Evolutionary conservation across 192 early-diverging fungal species (phyloP).

Genomic region (Coemansia guatemalensis): DNA sequence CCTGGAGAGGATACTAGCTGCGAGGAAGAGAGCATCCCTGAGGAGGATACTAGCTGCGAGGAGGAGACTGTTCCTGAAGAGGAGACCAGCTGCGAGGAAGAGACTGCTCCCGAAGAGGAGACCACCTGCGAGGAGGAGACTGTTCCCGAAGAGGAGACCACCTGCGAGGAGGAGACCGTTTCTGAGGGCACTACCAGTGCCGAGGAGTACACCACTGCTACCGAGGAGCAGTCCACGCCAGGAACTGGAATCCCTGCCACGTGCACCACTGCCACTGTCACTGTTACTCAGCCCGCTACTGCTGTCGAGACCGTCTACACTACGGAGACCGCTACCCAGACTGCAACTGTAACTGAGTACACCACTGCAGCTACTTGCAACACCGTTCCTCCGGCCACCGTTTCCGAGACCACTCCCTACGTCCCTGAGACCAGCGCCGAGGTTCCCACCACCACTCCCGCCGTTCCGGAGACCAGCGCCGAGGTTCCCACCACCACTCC

Average conservation of each 20-base stretch:
- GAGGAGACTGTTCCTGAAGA: neutral
- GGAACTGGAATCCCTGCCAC: constrained; percentile 11
- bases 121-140: constrained; percentile 12
- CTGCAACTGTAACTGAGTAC: constrained; percentile 28
- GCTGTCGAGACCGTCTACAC: constrained; percentile 27
- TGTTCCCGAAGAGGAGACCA: constrained; percentile 8
- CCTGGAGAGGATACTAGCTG: constrained; percentile 7
- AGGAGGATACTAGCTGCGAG: constrained; percentile 8
- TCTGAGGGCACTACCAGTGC: constrained; percentile 4
- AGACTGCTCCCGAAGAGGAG: constrained; percentile 6
- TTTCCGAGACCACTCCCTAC: neutral
- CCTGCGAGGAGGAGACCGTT: constrained; percentile 11
- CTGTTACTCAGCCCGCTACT: constrained; percentile 20
- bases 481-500: neutral
- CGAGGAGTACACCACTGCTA: constrained; percentile 1
- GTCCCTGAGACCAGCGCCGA: constrained; percentile 2
- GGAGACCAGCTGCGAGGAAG: constrained; percentile 8
- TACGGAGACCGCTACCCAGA: constrained; percentile 32
- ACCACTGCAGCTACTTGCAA: constrained; percentile 24
- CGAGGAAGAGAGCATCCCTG: constrained; percentile 1
- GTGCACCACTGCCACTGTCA: constrained; percentile 39
- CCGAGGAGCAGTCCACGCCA: constrained; percentile 14
- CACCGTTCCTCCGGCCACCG: neutral
- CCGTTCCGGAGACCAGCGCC: constrained; percentile 2
- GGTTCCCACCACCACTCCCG: constrained; percentile 10